A percentile compares a stretch with the other conserved stretches of the same genome.
phyloP scores from a whole-genome alignment of 352 stramenopile species.

The Phytopythium ostracodes region DNA sequence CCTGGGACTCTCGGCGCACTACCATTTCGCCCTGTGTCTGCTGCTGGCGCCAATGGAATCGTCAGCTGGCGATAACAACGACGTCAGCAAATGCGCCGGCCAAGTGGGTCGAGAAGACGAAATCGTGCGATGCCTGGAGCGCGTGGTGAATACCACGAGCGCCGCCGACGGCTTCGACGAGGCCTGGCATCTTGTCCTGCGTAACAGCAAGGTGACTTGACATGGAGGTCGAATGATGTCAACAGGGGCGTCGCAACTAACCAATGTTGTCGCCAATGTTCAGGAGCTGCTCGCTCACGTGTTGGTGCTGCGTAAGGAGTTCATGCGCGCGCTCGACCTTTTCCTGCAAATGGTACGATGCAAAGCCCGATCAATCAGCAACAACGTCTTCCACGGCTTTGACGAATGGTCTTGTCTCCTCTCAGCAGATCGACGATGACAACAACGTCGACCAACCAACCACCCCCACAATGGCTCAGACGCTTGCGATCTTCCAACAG shows the following conservation, averaged over 20 bases:
- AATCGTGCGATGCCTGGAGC: conserved; percentile 25
- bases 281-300: conserved; percentile 52
- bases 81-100: not conserved
- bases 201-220: conserved; percentile 24
- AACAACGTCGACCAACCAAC: not conserved
- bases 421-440: conserved; percentile 1
- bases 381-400: not conserved
- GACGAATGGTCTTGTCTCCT: not conserved
- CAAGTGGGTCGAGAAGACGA: conserved; percentile 11
- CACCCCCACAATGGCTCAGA: conserved; percentile 12
- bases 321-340: conserved; percentile 23
- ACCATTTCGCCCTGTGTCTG: conserved; percentile 47
- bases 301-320: conserved; percentile 17
- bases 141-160: conserved; percentile 13
- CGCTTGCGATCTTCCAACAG: conserved; percentile 24
- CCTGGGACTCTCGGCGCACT: conserved; percentile 25
- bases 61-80: conserved; percentile 15
- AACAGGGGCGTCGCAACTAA: not conserved
- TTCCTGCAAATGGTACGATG: conserved; percentile 16
- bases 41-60: conserved; percentile 21
- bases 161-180: conserved; percentile 11
- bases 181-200: conserved; percentile 13
- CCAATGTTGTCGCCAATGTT: not conserved
- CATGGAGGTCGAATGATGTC: not conserved
- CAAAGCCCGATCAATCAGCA: not conserved